A percentile compares a stretch with the other conserved stretches of the same genome.
phyloP scores from a whole-genome alignment of 345 rosid genomes.

The Hibiscus syriacus region DNA sequence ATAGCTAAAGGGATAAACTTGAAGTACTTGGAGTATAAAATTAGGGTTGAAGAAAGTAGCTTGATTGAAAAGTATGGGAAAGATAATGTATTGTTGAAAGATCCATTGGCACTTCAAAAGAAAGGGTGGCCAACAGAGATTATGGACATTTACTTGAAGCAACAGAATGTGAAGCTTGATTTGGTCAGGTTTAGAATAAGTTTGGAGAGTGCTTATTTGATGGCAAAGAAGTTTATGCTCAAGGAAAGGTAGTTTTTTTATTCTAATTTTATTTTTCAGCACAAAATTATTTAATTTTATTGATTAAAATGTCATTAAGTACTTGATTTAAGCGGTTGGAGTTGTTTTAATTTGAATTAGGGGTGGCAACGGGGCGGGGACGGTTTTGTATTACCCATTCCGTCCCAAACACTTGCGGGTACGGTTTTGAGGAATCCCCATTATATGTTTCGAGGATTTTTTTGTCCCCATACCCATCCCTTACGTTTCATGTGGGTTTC shows the following conservation, averaged over 20 bases:
- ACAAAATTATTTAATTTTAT: too few species aligned
- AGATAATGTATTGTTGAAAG: background rate
- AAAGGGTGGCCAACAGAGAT: conserved; percentile 26
- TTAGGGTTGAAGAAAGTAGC: conserved; percentile 39
- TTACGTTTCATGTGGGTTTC: too few species aligned
- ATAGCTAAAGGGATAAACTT: conserved; percentile 39
- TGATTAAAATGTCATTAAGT: too few species aligned
- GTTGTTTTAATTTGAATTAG: too few species aligned
- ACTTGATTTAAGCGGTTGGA: too few species aligned
- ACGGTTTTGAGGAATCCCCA: too few species aligned
- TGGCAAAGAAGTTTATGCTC: conserved; percentile 36
- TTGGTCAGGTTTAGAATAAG: conserved; percentile 20
- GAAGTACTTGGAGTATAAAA: conserved; percentile 35
- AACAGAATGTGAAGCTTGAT: conserved; percentile 48
- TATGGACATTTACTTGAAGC: conserved; percentile 54
- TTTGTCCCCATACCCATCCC: too few species aligned
- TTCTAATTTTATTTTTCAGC: background rate
- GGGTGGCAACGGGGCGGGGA: too few species aligned
- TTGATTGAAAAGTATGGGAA: conserved; percentile 36
- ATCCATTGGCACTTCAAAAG: conserved; percentile 12
- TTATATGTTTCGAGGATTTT: too few species aligned
- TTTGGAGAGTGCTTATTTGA: conserved; percentile 28
- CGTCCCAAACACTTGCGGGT: too few species aligned
- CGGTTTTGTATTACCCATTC: too few species aligned
- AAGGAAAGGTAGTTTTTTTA: conserved; percentile 4